Evolutionary conservation across 805 yeast species (phyloP).

Genomic region (Cyberlindnera mississippiensis): DNA sequence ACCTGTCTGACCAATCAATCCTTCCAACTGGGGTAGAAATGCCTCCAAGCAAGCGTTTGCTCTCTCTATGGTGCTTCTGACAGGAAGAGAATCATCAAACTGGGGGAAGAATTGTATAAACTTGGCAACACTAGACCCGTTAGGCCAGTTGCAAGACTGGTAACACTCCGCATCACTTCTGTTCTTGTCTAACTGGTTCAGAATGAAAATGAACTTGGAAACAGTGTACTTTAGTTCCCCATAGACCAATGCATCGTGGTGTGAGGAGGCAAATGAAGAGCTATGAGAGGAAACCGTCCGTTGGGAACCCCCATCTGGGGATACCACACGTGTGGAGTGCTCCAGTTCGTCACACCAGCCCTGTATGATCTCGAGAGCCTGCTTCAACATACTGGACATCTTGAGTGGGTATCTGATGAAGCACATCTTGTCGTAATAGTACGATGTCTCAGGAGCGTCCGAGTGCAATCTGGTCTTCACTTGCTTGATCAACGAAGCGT

Average conservation of each 20-base stretch:
- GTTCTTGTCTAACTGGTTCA: slow-evolving; percentile 6
- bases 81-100: slow-evolving; percentile 10
- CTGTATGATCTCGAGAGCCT: slow-evolving; percentile 5
- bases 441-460: background rate
- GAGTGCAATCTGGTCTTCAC: background rate
- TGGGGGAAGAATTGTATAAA: slow-evolving; percentile 6
- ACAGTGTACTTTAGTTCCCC: slow-evolving; percentile 7
- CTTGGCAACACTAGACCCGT: slow-evolving; percentile 7
- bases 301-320: too few species aligned
- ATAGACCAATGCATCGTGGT: background rate
- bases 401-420: slow-evolving; percentile 6
- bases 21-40: slow-evolving; percentile 7
- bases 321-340: too few species aligned
- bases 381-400: slow-evolving; percentile 2
- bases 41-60: slow-evolving; percentile 4
- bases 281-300: too few species aligned
- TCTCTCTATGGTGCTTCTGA: slow-evolving; percentile 2
- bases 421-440: slow-evolving; percentile 10
- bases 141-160: slow-evolving; percentile 11
- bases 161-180: slow-evolving; percentile 2
- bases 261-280: too few species aligned
- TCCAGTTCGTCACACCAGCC: background rate
- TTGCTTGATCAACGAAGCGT: slow-evolving; percentile 5
- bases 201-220: slow-evolving; percentile 6
- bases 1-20: slow-evolving; percentile 1